Evolutionary conservation across 192 early-diverging fungal species (phyloP).

Genomic region (Irineochytrium annulatum): DNA sequence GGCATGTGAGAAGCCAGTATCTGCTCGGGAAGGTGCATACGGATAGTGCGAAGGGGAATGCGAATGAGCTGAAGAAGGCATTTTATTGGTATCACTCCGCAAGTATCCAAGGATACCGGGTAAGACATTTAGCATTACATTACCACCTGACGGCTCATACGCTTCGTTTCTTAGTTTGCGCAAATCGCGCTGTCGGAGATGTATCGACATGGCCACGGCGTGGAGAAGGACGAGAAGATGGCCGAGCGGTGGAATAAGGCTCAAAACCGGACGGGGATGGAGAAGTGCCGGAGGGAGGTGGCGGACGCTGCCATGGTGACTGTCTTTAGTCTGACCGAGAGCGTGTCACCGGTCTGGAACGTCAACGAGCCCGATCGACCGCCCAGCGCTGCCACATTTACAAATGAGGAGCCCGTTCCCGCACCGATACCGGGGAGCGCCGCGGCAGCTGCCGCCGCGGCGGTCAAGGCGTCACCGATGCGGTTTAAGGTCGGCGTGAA

Average conservation of each 20-base stretch:
- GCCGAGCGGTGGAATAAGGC: constrained; percentile 32
- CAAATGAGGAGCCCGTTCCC: no score
- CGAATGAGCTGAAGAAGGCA: constrained; percentile 10
- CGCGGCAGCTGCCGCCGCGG: no score
- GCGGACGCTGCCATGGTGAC: constrained; percentile 19
- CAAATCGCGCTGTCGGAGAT: constrained; percentile 24
- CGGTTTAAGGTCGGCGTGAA: no score
- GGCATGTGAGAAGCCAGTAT: constrained; percentile 28
- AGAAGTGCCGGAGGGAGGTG: constrained; percentile 5
- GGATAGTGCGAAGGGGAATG: constrained; percentile 4
- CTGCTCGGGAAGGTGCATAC: constrained; percentile 27
- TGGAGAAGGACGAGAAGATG: constrained; percentile 7
- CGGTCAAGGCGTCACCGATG: no score
- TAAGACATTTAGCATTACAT: no score
- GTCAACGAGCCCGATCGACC: no score
- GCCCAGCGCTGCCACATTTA: constrained; percentile 6
- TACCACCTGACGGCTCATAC: no score
- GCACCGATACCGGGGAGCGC: no score
- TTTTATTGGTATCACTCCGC: constrained; percentile 38
- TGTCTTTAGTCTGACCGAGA: constrained; percentile 26
- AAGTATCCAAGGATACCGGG: constrained; percentile 32
- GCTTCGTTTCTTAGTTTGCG: no score
- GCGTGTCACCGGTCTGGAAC: constrained; percentile 22
- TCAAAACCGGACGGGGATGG: constrained; percentile 19
- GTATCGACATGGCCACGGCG: constrained; percentile 25